phyloP scores from a whole-genome alignment of 768 basidiomycete genomes.

The Sistotremastrum niveocremeum region DNA sequence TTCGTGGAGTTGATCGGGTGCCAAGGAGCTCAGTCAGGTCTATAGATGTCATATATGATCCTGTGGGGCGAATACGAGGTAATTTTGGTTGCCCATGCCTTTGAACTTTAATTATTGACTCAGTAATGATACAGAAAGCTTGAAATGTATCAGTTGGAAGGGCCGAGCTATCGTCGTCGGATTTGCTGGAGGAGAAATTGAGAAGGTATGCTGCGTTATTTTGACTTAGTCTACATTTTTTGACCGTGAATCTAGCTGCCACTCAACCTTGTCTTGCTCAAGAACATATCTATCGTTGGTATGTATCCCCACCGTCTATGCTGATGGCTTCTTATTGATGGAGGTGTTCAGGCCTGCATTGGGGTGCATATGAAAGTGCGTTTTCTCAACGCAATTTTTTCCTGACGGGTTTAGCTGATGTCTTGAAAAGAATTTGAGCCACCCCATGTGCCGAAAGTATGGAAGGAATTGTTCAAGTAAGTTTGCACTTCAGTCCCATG shows the following conservation, averaged over 20 bases:
- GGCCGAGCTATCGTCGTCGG: slow-evolving; percentile 89
- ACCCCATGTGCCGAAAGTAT: slow-evolving; percentile 48
- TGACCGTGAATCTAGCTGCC: slow-evolving; percentile 46
- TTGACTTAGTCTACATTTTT: background rate
- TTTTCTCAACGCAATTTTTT: slow-evolving; percentile 6
- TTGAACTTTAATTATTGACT: background rate
- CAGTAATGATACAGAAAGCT: slow-evolving; percentile 35
- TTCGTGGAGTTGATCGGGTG: background rate
- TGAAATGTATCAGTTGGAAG: slow-evolving; percentile 94
- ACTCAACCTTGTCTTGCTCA: slow-evolving; percentile 60
- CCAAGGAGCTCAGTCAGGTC: background rate
- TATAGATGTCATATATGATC: slow-evolving; percentile 65
- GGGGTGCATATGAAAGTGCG: slow-evolving; percentile 71
- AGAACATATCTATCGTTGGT: slow-evolving; percentile 76
- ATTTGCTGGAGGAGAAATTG: slow-evolving; percentile 75
- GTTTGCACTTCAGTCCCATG: slow-evolving; percentile 10
- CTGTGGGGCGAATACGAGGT: slow-evolving; percentile 69
- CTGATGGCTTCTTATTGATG: no score
- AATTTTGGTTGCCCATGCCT: slow-evolving; percentile 6
- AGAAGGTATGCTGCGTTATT: slow-evolving; percentile 39
- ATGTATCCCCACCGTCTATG: slow-evolving; percentile 16
- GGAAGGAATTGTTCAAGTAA: slow-evolving; percentile 55
- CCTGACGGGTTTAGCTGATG: background rate
- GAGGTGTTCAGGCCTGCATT: slow-evolving; percentile 26
- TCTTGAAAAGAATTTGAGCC: slow-evolving; percentile 45